Conservation (phyloP, 2,329 filamentous ascomycete species). For the Basipetospora chlamydospora region DNA sequence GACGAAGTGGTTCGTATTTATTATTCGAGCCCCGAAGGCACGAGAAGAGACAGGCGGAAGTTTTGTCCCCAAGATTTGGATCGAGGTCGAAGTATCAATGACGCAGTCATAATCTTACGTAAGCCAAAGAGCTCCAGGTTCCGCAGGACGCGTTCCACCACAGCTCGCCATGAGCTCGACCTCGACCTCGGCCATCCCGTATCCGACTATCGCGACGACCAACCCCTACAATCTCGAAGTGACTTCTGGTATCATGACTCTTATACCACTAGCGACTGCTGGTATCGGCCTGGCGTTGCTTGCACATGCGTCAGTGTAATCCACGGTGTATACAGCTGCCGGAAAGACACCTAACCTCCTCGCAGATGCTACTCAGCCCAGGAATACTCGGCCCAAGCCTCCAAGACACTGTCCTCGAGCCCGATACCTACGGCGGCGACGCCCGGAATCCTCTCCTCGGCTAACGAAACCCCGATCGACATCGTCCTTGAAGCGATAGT, state of each 20-base stretch:
- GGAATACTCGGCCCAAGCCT: constrained; percentile 62
- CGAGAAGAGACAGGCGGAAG: too few species aligned
- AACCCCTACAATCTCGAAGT: background rate
- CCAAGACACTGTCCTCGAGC: constrained; percentile 26
- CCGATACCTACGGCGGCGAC: constrained; percentile 26
- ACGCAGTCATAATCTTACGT: too few species aligned
- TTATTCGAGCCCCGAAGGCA: too few species aligned
- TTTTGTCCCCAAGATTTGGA: too few species aligned
- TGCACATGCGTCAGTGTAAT: constrained; percentile 73
- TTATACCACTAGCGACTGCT: constrained; percentile 36
- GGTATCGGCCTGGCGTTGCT: constrained; percentile 64
- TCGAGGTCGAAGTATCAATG: too few species aligned
- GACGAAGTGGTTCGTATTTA: too few species aligned
- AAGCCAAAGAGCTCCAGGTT: too few species aligned
- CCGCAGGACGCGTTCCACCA: too few species aligned
- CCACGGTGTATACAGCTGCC: too few species aligned
- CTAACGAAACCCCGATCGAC: constrained; percentile 57
- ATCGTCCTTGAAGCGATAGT: constrained; percentile 76
- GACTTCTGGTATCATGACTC: background rate
- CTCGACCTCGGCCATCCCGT: too few species aligned
- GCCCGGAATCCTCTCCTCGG: constrained; percentile 27
- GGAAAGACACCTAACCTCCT: constrained; percentile 7
- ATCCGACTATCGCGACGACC: too few species aligned
- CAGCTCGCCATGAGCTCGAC: too few species aligned
- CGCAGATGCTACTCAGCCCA: constrained; percentile 88